Percentiles rank a stretch among this genome's conserved stretches.
These are phyloP conservation scores for Ephemerocybe angulata DNA, from an alignment of 768 basidiomycete species.

Conservation along the genomic window DNA sequence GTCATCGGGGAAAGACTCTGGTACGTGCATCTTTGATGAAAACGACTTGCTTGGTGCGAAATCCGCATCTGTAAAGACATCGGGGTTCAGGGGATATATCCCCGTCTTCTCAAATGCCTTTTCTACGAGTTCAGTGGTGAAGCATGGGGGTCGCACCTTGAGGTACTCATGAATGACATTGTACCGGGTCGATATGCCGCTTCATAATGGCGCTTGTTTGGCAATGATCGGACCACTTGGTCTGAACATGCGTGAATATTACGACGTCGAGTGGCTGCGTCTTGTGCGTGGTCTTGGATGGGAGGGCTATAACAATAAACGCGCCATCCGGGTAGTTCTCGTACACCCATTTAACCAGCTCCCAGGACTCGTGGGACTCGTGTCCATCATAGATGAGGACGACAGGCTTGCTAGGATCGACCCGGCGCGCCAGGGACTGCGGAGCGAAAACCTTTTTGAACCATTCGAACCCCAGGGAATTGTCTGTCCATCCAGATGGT, in stretches of 20 bases:
- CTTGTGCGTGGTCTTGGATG: conserved; percentile 36
- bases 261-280: conserved; percentile 42
- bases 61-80: conserved; percentile 21
- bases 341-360: background rate
- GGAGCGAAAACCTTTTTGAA: conserved; percentile 18
- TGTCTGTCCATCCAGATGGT: conserved; percentile 24
- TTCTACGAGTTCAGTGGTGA: conserved; percentile 16
- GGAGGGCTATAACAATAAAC: conserved; percentile 31
- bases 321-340: conserved; percentile 12
- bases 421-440: conserved; percentile 7
- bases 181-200: conserved; percentile 1
- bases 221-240: conserved; percentile 23
- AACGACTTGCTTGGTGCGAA: conserved; percentile 20
- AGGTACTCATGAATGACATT: conserved; percentile 23
- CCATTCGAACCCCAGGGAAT: conserved; percentile 18
- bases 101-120: conserved; percentile 23
- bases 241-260: conserved; percentile 30
- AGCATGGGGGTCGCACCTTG: conserved; percentile 4
- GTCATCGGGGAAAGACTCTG: background rate
- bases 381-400: conserved; percentile 30
- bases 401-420: background rate
- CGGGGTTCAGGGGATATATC: conserved; percentile 22
- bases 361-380: conserved; percentile 8
- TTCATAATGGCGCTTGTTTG: conserved; percentile 9
- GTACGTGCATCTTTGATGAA: background rate